These are phyloP conservation scores for Melampsora abietis-canadensis DNA, from an alignment of 1,284 basidiomycete genomes.

Conservation along the genomic window DNA sequence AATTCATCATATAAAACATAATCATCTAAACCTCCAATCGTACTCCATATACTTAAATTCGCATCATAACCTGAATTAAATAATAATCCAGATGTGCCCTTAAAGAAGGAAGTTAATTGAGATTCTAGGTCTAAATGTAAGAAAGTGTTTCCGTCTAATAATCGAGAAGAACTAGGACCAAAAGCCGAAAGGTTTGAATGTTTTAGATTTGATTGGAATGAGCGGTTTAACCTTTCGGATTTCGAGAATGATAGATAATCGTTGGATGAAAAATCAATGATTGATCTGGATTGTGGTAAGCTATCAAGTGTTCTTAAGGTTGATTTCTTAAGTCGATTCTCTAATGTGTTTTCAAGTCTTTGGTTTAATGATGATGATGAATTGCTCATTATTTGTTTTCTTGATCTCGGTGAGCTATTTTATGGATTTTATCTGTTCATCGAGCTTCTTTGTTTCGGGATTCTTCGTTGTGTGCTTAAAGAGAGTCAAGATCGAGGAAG, in stretches of 20 bases:
- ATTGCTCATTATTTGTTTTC: no score
- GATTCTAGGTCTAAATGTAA: constrained; percentile 68
- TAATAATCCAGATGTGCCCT: constrained; percentile 64
- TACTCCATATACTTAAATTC: constrained; percentile 81
- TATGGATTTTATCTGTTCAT: no score
- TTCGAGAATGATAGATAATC: constrained; percentile 85
- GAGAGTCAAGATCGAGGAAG: no score
- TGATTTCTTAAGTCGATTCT: background rate
- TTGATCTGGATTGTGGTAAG: background rate
- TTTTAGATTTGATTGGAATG: constrained; percentile 62
- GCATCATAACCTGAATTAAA: constrained; percentile 96
- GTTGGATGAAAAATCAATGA: constrained; percentile 77
- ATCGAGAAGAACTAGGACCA: constrained; percentile 84
- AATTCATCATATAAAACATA: constrained; percentile 78
- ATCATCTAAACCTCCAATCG: constrained; percentile 75
- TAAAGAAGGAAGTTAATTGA: constrained; percentile 66
- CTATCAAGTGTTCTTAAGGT: background rate
- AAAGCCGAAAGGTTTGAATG: constrained; percentile 62
- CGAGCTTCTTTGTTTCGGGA: no score
- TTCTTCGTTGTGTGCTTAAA: no score
- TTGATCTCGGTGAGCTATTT: no score
- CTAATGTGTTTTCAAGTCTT: background rate
- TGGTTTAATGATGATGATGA: background rate
- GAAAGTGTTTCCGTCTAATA: constrained; percentile 73
- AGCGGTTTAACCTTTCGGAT: constrained; percentile 61